Base-by-base conservation (phyloP, 2,329 filamentous ascomycete genomes). In the Blastomyces gilchristii region DNA sequence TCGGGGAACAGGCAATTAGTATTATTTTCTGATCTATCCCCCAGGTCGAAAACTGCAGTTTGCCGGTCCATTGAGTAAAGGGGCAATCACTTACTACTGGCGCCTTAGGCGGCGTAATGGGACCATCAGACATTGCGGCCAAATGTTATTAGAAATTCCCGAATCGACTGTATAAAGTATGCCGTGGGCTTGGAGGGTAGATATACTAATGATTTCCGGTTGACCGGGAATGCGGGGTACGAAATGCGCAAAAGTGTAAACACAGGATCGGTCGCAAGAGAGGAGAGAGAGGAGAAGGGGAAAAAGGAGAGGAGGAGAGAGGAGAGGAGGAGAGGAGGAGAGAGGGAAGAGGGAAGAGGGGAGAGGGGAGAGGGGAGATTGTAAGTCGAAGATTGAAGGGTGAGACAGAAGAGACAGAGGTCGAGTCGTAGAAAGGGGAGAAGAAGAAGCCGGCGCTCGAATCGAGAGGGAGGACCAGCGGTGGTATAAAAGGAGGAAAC, bases 91-190 rank as follows among this genome's bases (percentile, higher is more conserved):
- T 71, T 74, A 78, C 76, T 75, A 78, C 76, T 12, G 74, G 65
- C 69, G 72, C 66, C 64, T 76, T 74, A 47, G 71, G 70, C 58
- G 73, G 72, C 61, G 67, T 62, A 62, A 71, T 66, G 60, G 69
- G 68, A 63, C 70, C 75, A 66, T 75, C 73, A 65, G 76, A 73
- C 76, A 78, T 78, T 62, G 63, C 70, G 66, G 41, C 41, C 34
- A 53, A 43, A 2, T 37, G 37, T 28, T 28, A 16, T 9, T 25
- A n/a, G 34, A 28, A 43, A 3, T 41, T 39, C 28, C 12, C 37
- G 22, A 41, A 22, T 25, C 16, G 22, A 37, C 3, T 58, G 28
- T 58, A 28, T 56, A 16, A 37, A 43, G 8, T 22, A 22, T 14
- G 4, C 43, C 16, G 53, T 56, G 6, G 53, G 53, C 31, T 56